phyloP scores from a whole-genome alignment of 345 rosid genomes.

The Jatropha curcas region DNA sequence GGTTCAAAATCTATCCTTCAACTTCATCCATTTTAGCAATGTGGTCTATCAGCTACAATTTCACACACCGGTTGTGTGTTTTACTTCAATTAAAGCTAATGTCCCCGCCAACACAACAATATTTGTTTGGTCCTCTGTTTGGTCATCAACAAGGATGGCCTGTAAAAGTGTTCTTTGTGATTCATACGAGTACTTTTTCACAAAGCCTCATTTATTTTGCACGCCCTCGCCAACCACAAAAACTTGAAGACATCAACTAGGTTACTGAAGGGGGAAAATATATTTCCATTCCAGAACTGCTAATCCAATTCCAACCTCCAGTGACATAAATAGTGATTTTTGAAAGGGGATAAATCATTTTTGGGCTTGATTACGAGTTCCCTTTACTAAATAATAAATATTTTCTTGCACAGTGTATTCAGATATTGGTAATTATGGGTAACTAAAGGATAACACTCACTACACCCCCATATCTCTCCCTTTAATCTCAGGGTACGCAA shows the following conservation, averaged over 20 bases:
- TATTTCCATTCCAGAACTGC: background rate
- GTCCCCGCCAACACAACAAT: too few relatives aligned
- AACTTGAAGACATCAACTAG: background rate
- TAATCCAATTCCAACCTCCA: background rate
- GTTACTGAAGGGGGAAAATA: background rate
- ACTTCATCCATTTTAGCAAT: too few relatives aligned
- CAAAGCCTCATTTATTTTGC: background rate
- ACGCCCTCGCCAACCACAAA: background rate
- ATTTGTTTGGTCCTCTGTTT: background rate
- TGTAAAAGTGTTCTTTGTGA: too few relatives aligned
- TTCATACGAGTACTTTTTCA: background rate
- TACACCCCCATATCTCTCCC: background rate
- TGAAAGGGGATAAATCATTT: too few relatives aligned
- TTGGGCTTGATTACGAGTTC: background rate
- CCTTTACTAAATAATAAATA: background rate
- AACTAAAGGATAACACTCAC: background rate
- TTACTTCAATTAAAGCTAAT: too few relatives aligned
- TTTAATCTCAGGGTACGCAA: background rate
- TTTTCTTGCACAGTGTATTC: background rate
- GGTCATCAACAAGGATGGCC: background rate
- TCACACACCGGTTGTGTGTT: too few relatives aligned
- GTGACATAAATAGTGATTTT: background rate
- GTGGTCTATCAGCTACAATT: too few relatives aligned
- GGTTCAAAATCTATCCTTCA: too few relatives aligned
- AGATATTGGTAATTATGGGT: background rate